phyloP scores from a whole-genome alignment of 2,329 filamentous ascomycete genomes.

The Clonostachys rhizophaga region DNA sequence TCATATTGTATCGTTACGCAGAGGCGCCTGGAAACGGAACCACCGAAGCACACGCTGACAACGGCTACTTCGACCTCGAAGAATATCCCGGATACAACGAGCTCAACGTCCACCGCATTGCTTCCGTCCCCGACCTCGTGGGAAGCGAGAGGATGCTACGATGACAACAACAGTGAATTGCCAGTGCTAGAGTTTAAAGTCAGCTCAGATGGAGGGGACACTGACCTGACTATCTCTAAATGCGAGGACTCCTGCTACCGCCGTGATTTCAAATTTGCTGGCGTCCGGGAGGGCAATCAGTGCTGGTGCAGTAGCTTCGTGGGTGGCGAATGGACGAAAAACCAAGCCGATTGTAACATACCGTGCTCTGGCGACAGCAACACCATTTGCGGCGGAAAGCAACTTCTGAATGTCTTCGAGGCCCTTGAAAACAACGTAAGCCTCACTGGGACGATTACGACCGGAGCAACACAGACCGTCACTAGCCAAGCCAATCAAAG shows the following conservation, averaged over 20 bases:
- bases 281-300: constrained; percentile 9
- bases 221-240: constrained; percentile 17
- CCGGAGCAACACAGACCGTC: too few species aligned
- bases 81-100: neutral
- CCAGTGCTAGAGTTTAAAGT: constrained; percentile 21
- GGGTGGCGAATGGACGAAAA: constrained; percentile 3
- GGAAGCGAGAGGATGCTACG: constrained; percentile 28
- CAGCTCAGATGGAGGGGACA: constrained; percentile 7
- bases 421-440: constrained; percentile 33
- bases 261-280: constrained; percentile 5
- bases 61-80: constrained; percentile 2
- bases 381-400: constrained; percentile 8
- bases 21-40: neutral
- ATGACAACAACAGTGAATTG: constrained; percentile 17
- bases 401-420: constrained; percentile 8
- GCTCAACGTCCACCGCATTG: neutral
- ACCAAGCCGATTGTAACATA: constrained; percentile 6
- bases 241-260: constrained; percentile 26
- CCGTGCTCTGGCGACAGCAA: constrained; percentile 7
- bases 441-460: too few species aligned
- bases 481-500: too few species aligned
- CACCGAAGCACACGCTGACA: constrained; percentile 3
- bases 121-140: constrained; percentile 9
- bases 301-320: constrained; percentile 10
- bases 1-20: constrained; percentile 11